Base-by-base conservation (phyloP, 2,329 filamentous ascomycete genomes). In the Annulohypoxylon truncatum region DNA sequence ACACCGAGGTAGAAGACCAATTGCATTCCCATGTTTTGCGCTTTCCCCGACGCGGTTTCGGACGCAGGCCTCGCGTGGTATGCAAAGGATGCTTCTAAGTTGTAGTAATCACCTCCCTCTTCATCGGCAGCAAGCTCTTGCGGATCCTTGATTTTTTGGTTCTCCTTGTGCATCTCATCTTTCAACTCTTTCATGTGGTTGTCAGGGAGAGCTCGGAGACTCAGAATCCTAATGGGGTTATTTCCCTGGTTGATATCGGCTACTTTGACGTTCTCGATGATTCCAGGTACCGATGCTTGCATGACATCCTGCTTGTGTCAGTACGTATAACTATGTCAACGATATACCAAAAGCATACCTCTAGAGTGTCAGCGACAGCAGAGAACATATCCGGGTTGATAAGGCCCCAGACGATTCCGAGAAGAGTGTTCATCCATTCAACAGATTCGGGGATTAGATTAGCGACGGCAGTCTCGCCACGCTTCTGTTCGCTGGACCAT, bases 1-100 rank as follows among this genome's bases (percentile, higher is more conserved):
- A 97, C 83, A 61, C 96, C 96, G 1, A 98, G 86, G 70, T 97
- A 98, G 78, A 99, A 98, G 7, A 97, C 88, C 12, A 98, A 81
- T 74, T 96, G 92, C 93, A 97, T 97, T 74, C 97, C 94, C 93
- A 97, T 97, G 77, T 97, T 98, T 71, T 91, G 88, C 4, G 94
- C 93, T 79, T 94, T 96, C 47, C 92, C 91, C 2, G 92, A 91
- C 12, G 93, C 85, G 50, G 90, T 87, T 62, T 47, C 54, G 4
- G 87, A 85, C 2, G 87, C 90, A 10, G 94, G 94, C 76, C 90
- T 89, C 8, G 95, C 93, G 75, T 97, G 94, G 77, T 97, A 97
- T 1, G 94, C 94, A 74, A 97, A 90, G 0, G 93, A 93, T 24
- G 92, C 90, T 77, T 97, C 94, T 51, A 97, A 84, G 73, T 97